These are phyloP conservation scores for Crepidotus variabilis DNA, from an alignment of 768 basidiomycete genomes.

Conservation along the genomic window DNA sequence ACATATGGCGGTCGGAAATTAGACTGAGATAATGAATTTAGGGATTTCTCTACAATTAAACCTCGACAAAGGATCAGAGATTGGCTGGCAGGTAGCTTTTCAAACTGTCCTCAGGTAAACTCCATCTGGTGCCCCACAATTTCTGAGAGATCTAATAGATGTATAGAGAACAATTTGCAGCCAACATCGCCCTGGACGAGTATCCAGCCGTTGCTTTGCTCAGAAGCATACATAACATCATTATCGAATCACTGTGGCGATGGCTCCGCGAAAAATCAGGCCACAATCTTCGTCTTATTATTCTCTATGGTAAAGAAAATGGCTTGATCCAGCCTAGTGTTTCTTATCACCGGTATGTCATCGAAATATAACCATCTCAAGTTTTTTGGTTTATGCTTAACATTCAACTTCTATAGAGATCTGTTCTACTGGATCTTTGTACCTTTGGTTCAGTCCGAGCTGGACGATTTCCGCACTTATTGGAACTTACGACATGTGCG, in stretches of 20 bases:
- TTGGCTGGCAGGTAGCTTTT: slow-evolving; percentile 20
- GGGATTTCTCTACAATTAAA: slow-evolving; percentile 24
- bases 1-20: neutral
- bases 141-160: neutral
- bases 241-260: slow-evolving; percentile 27
- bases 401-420: slow-evolving; percentile 12
- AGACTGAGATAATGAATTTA: slow-evolving; percentile 4
- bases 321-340: slow-evolving; percentile 15
- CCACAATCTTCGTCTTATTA: slow-evolving; percentile 13
- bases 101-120: slow-evolving; percentile 13
- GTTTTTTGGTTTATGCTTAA: too few species aligned
- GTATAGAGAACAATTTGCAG: slow-evolving; percentile 16
- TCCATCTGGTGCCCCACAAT: neutral
- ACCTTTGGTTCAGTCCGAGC: slow-evolving; percentile 22
- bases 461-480: slow-evolving; percentile 22
- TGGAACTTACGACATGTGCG: slow-evolving; percentile 28
- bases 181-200: slow-evolving; percentile 15
- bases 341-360: slow-evolving; percentile 15
- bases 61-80: slow-evolving; percentile 27
- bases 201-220: slow-evolving; percentile 15
- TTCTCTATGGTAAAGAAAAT: slow-evolving; percentile 17
- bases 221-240: slow-evolving; percentile 25
- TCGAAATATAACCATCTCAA: too few species aligned
- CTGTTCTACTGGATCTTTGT: slow-evolving; percentile 31
- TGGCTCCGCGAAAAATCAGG: slow-evolving; percentile 20